phyloP scores from a whole-genome alignment of 345 rosid genomes.

The Orychophragmus violaceus region DNA sequence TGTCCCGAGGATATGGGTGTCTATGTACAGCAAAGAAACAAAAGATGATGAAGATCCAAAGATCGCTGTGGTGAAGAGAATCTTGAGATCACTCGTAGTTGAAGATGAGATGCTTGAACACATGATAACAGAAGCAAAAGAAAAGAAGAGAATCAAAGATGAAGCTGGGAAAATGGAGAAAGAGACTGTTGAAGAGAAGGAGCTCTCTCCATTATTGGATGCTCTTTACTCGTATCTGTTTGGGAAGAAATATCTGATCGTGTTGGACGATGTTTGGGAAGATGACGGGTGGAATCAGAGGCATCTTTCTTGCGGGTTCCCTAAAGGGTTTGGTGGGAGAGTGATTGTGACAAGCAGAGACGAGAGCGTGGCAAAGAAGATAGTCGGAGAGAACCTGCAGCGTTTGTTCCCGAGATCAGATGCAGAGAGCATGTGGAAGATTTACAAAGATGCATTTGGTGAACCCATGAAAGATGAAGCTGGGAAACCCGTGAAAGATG shows the following conservation, averaged over 20 bases:
- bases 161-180: neutral
- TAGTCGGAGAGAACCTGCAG: slow-evolving; percentile 44
- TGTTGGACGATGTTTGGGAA: slow-evolving; percentile 39
- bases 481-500: neutral
- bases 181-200: neutral
- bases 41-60: neutral
- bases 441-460: slow-evolving; percentile 28
- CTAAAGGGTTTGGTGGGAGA: slow-evolving; percentile 48
- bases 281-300: slow-evolving; percentile 25
- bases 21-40: slow-evolving; percentile 10
- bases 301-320: slow-evolving; percentile 42
- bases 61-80: slow-evolving; percentile 21
- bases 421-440: slow-evolving; percentile 27
- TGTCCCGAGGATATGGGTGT: slow-evolving; percentile 44
- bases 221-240: slow-evolving; percentile 34
- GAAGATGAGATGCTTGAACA: slow-evolving; percentile 23
- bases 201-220: slow-evolving; percentile 24
- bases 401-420: slow-evolving; percentile 27
- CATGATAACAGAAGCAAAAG: neutral
- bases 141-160: neutral
- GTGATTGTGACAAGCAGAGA: slow-evolving; percentile 43
- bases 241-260: slow-evolving; percentile 49
- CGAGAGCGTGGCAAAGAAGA: slow-evolving; percentile 24
- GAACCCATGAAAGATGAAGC: neutral
- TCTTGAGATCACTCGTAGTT: slow-evolving; percentile 38